Evolutionary conservation across 768 basidiomycete genomes (phyloP).

Genomic region (Calocybe cyanea): DNA sequence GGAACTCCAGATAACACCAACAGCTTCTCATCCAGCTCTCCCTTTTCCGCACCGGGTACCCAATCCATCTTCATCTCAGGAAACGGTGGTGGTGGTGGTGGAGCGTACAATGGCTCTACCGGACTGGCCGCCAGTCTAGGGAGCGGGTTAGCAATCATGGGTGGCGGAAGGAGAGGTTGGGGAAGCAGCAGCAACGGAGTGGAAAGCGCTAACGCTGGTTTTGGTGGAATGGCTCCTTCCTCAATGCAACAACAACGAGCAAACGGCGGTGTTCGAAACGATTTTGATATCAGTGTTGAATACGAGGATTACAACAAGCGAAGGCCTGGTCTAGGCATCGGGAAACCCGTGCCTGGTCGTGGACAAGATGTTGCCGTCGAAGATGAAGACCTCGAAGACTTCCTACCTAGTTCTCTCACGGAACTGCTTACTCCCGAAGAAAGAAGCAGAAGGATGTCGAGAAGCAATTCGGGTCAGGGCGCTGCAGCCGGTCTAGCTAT

Average conservation of each 20-base stretch:
- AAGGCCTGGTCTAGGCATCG: slow-evolving; percentile 13
- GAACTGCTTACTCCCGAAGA: slow-evolving; percentile 91
- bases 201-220: slow-evolving; percentile 8
- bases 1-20: slow-evolving; percentile 27
- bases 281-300: slow-evolving; percentile 35
- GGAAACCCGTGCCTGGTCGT: slow-evolving; percentile 12
- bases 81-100: slow-evolving; percentile 8
- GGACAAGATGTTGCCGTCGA: slow-evolving; percentile 46
- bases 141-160: slow-evolving; percentile 44
- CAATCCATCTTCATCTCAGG: slow-evolving; percentile 49
- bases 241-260: slow-evolving; percentile 8
- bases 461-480: slow-evolving; percentile 54
- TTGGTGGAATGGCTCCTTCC: slow-evolving; percentile 3
- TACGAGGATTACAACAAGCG: slow-evolving; percentile 31
- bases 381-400: slow-evolving; percentile 82
- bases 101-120: slow-evolving; percentile 27
- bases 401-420: slow-evolving; percentile 83
- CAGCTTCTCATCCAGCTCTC: slow-evolving; percentile 53
- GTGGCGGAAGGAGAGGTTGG: too few relatives aligned
- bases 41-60: slow-evolving; percentile 73
- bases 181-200: slow-evolving; percentile 29
- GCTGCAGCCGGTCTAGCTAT: slow-evolving; percentile 15
- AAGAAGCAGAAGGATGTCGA: slow-evolving; percentile 74
- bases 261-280: slow-evolving; percentile 14
- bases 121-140: slow-evolving; percentile 68